phyloP scores from a whole-genome alignment of 306 rosid species.

The Fagus sylvatica region DNA sequence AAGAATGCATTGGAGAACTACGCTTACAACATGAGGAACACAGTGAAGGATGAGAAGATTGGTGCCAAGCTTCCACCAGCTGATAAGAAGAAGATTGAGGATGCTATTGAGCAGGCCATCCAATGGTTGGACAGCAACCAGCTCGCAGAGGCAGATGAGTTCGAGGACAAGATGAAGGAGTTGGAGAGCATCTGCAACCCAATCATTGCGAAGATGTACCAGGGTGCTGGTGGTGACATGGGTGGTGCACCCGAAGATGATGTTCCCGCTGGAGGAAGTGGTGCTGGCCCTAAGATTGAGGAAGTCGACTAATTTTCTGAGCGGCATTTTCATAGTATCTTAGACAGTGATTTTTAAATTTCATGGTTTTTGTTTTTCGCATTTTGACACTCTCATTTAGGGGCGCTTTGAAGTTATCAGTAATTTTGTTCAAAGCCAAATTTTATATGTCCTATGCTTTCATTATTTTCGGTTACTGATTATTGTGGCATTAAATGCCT shows the following conservation, averaged over 20 bases:
- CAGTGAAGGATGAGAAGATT: conserved; percentile 62
- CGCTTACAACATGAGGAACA: conserved; percentile 70
- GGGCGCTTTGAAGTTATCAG: background rate
- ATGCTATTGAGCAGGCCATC: conserved; percentile 61
- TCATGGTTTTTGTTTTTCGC: background rate
- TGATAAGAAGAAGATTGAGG: conserved; percentile 71
- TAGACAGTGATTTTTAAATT: background rate
- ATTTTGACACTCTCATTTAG: background rate
- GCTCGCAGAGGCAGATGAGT: conserved; percentile 66
- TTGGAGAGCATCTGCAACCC: conserved; percentile 80
- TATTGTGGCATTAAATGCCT: background rate
- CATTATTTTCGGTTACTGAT: background rate
- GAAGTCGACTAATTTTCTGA: conserved; percentile 53
- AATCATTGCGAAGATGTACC: conserved; percentile 79
- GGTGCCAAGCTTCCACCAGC: conserved; percentile 51
- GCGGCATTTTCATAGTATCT: background rate
- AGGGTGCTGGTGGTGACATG: conserved; percentile 57
- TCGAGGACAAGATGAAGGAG: conserved; percentile 81
- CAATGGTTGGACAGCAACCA: conserved; percentile 73
- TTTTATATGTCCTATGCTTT: background rate
- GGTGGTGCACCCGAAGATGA: conserved; percentile 50
- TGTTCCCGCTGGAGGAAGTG: conserved; percentile 48
- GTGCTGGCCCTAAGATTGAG: conserved; percentile 80
- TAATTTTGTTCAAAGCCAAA: background rate
- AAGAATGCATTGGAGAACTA: conserved; percentile 73